A percentile compares a stretch with the other conserved stretches of the same genome.
Conservation (phyloP, 306 rosid genomes). For the Lagenaria siceraria region DNA sequence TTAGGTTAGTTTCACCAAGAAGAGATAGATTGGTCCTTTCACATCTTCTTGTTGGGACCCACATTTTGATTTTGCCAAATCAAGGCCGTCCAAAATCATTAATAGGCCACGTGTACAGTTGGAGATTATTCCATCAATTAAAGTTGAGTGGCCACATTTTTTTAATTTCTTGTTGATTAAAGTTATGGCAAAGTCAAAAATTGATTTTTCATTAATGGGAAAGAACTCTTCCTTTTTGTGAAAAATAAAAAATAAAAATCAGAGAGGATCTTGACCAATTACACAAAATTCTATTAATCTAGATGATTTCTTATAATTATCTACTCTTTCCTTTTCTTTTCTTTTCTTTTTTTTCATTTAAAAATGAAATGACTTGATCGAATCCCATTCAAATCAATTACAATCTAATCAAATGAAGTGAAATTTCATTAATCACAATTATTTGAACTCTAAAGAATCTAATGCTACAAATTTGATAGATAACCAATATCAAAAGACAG, state of each 20-base stretch:
- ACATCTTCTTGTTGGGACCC: not conserved
- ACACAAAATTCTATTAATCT: not conserved
- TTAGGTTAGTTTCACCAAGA: not conserved
- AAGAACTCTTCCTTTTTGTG: not conserved
- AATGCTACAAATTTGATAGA: not conserved
- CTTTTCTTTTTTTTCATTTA: not conserved
- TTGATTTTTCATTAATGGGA: not conserved
- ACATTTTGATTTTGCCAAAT: not conserved
- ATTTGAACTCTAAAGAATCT: not conserved
- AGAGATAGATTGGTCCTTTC: not conserved
- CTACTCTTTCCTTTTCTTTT: accelerated
- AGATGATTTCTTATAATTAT: not conserved
- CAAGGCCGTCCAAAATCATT: not conserved
- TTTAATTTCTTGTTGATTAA: not conserved
- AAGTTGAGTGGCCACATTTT: not conserved
- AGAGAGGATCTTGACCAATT: not conserved
- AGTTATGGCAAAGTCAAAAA: not conserved
- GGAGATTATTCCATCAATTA: not conserved
- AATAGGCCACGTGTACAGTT: not conserved
- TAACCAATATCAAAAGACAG: not conserved
- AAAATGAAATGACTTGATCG: not conserved
- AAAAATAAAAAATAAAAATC: not conserved
- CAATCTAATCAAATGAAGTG: not conserved
- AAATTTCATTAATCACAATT: not conserved
- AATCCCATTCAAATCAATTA: not conserved